Evolutionary conservation across 139 green algal genomes (phyloP).

Genomic region (Chlorella sorokiniana): DNA sequence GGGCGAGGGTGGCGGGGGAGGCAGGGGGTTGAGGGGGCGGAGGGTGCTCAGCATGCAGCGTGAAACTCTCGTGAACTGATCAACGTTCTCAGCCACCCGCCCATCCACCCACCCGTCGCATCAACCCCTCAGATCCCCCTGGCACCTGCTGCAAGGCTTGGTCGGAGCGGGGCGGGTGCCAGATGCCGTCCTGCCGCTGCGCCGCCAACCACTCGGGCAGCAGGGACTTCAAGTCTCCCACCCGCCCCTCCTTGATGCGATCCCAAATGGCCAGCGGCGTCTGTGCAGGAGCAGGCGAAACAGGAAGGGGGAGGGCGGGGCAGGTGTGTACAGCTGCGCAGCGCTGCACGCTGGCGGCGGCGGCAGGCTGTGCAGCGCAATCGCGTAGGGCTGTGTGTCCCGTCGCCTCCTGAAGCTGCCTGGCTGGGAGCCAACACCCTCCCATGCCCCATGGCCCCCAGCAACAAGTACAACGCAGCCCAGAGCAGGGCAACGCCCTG

Average conservation of each 20-base stretch:
- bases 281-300: not conserved
- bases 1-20: not conserved
- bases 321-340: no score
- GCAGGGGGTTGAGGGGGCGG: not conserved
- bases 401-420: no score
- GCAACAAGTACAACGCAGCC: not conserved
- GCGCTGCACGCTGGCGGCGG: no score
- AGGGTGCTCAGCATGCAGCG: no score
- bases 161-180: constrained; percentile 22
- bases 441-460: no score
- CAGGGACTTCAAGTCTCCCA: not conserved
- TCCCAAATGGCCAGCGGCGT: constrained; percentile 30
- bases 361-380: no score
- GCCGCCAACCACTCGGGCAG: constrained; percentile 8
- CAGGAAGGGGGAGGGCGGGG: no score
- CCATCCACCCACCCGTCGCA: not conserved
- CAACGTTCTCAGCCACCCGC: no score
- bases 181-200: not conserved
- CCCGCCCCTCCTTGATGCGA: constrained; percentile 12
- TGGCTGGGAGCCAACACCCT: no score
- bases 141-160: constrained; percentile 35
- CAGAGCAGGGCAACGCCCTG: not conserved
- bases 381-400: no score
- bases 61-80: no score
- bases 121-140: not conserved